Conservation (phyloP, 306 rosid species). For the Sicyos baderoa region DNA sequence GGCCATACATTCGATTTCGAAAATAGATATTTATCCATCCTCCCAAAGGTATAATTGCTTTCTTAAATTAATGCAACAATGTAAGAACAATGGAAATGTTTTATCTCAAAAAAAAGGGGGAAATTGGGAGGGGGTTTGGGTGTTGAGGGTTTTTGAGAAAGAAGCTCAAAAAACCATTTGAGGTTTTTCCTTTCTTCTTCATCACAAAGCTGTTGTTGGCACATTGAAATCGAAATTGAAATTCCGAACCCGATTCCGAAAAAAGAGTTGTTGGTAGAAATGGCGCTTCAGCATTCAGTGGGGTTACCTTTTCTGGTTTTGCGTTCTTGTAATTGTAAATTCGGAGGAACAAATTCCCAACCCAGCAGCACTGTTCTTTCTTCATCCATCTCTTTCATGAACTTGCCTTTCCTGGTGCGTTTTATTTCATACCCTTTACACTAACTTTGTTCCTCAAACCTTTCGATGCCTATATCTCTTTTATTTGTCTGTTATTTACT, state of each 20-base stretch:
- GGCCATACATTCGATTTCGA: too few species aligned
- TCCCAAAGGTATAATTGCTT: too few species aligned
- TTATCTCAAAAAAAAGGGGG: too few species aligned
- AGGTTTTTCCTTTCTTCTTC: too few species aligned
- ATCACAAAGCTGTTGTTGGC: neutral
- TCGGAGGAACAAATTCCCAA: slow-evolving; percentile 11
- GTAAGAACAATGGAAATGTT: too few species aligned
- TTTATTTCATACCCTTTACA: too few species aligned
- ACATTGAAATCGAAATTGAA: neutral
- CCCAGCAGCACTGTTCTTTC: slow-evolving; percentile 12
- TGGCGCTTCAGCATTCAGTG: slow-evolving; percentile 38
- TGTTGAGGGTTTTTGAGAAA: too few species aligned
- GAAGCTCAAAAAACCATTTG: too few species aligned
- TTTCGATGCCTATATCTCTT: neutral
- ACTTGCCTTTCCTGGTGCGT: slow-evolving; percentile 4
- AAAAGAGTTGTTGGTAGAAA: slow-evolving; percentile 17
- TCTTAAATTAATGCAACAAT: too few species aligned
- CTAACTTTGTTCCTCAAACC: too few species aligned
- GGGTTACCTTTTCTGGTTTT: slow-evolving; percentile 25
- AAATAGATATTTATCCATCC: too few species aligned
- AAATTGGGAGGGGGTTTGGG: too few species aligned
- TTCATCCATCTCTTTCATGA: slow-evolving; percentile 1
- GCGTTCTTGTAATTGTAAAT: slow-evolving; percentile 24
- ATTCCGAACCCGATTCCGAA: neutral
- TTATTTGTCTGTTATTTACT: neutral